Conservation (phyloP, 2,329 filamentous ascomycete genomes). For the Ascochyta rabiei region DNA sequence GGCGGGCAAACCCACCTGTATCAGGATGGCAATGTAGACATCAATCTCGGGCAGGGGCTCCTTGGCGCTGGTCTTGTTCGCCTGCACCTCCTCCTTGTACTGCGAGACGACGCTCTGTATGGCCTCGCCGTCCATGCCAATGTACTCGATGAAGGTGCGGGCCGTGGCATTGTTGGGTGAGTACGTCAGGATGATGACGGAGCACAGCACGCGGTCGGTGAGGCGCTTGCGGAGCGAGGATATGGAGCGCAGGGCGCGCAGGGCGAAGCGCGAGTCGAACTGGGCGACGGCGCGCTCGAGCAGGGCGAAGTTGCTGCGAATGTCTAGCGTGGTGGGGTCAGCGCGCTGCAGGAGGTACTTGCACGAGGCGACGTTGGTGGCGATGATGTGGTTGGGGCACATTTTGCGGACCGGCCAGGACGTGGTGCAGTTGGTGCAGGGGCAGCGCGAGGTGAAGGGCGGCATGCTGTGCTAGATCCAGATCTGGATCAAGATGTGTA, state of each 20-base stretch:
- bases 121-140: constrained; percentile 70
- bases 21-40: constrained; percentile 82
- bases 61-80: constrained; percentile 69
- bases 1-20: constrained; percentile 43
- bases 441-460: constrained; percentile 29
- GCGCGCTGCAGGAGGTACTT: constrained; percentile 38
- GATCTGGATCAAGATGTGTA: too few relatives aligned
- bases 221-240: constrained; percentile 93
- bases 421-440: constrained; percentile 29
- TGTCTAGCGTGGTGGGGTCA: constrained; percentile 66
- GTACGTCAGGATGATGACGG: constrained; percentile 83
- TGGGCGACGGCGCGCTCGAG: constrained; percentile 89
- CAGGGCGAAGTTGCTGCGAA: constrained; percentile 90
- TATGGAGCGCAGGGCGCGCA: constrained; percentile 92
- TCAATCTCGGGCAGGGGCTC: constrained; percentile 86
- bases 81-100: constrained; percentile 69
- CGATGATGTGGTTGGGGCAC: constrained; percentile 39
- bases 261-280: constrained; percentile 94
- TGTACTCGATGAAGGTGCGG: constrained; percentile 71
- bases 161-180: constrained; percentile 69
- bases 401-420: constrained; percentile 31
- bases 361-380: constrained; percentile 35
- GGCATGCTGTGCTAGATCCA: constrained; percentile 5
- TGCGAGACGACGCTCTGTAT: constrained; percentile 60
- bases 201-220: constrained; percentile 78